Evolutionary conservation across 164 flowering plant genomes (phyloP), one percentile per base, ranked within the genome.

Genomic region (Chimonanthus salicifolius): DNA sequence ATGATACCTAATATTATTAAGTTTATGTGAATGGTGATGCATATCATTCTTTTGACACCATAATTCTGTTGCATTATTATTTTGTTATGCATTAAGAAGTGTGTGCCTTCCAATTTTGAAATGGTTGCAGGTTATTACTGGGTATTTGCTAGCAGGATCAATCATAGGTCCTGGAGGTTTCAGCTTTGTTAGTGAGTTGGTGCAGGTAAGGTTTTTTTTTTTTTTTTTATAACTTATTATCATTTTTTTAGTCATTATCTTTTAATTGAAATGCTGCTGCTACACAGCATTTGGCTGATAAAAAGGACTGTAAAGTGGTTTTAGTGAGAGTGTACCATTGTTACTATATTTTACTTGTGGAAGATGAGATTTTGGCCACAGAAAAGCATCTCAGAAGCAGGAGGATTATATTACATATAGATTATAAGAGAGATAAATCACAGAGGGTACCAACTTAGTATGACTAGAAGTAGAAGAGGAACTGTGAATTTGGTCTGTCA

Each of bases 121-220:
- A 45, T 49, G 54, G 63, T 80, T 81, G 78, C 87, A 95, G 99
- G 98, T 96, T 71, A 96, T 96, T 49, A 90, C 98, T 73, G 99
- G 99, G 66, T 93, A 96, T 83, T 78, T 96, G 86, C 88, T 96
- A 54, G 98, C 99, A 64, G 99, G 99, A 80, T 96, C 99, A 75
- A 62, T 89, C 48, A 85, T 96, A 81, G 99, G 98, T 74, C 98
- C 98, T 69, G 99, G 99, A 45, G 98, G 99, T 33, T 84, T 96
- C 45, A 87, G 81, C 82, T 83, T 96, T 85, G 90, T 96, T 45
- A 90, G 94, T 81, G 99, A 96, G 84, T 84, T 96, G 92, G 98
- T 96, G 78, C 98, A 96, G 80, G 99, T 89, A 88, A 78, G 91
- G 78, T 71, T 58, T 62, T 58, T 77, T 7, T 8, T n/a, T n/a